Percentiles rank a stretch among this genome's conserved stretches.
Conservation (phyloP, 208 protist genomes). For the Porcisia deanei region DNA sequence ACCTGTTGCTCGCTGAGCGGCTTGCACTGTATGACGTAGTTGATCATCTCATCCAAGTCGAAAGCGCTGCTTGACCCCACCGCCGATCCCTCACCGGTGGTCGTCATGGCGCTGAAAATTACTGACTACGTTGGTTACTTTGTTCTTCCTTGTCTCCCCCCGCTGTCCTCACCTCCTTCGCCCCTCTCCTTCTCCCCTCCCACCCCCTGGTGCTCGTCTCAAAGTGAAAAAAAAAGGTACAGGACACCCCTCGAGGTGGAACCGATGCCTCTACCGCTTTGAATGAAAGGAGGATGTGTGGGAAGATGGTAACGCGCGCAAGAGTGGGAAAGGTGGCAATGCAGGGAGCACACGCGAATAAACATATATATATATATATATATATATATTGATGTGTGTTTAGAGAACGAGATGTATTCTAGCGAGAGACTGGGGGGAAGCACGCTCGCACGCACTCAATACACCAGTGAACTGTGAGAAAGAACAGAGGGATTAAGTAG, state of each 20-base stretch:
- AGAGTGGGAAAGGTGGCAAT: neutral
- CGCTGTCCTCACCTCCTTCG: neutral
- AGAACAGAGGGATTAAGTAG: neutral
- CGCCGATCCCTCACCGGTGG: conserved; percentile 19
- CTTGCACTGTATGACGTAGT: conserved; percentile 88
- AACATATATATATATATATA: neutral
- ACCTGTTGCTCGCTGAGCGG: conserved; percentile 89
- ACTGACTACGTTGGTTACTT: neutral
- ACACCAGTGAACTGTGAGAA: neutral
- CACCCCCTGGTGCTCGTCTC: neutral
- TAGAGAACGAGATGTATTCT: neutral
- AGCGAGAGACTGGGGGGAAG: neutral
- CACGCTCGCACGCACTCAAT: too few relatives aligned
- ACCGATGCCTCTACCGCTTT: too few relatives aligned
- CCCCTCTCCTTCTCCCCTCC: neutral
- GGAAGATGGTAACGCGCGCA: neutral
- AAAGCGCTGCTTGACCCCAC: conserved; percentile 45
- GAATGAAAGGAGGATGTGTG: neutral
- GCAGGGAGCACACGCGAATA: neutral
- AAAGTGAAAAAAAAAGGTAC: neutral
- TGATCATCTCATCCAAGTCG: conserved; percentile 90
- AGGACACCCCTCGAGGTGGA: neutral
- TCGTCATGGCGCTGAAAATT: conserved; percentile 24
- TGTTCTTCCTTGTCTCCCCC: too few relatives aligned
- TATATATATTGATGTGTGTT: neutral